phyloP scores from a whole-genome alignment of 2,329 filamentous ascomycete species.

The Fusarium luffae region DNA sequence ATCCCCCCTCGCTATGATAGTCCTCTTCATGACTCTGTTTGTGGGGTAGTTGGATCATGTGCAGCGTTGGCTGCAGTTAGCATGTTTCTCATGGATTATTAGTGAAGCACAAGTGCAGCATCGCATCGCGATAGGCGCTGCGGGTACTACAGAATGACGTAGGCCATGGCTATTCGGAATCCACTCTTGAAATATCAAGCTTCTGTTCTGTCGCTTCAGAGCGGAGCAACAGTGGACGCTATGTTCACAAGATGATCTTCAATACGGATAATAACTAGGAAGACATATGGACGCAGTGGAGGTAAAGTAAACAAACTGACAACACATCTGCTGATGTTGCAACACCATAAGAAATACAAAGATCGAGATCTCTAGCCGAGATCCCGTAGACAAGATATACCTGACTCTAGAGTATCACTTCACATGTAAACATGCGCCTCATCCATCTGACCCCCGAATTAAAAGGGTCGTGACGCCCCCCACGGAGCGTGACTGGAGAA shows the following conservation, averaged over 20 bases:
- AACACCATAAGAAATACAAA: not conserved
- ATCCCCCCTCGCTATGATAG: constrained; percentile 4
- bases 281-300: not conserved
- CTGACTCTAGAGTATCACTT: constrained; percentile 11
- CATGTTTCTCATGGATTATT: constrained; percentile 5
- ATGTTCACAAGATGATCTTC: constrained; percentile 1
- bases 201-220: constrained; percentile 12
- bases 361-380: constrained; percentile 30
- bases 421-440: constrained; percentile 30
- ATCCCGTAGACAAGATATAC: constrained; percentile 22
- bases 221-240: constrained; percentile 5
- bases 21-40: constrained; percentile 20
- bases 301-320: not conserved
- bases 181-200: constrained; percentile 27
- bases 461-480: constrained; percentile 28
- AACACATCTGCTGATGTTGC: not conserved
- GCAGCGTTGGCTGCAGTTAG: constrained; percentile 15
- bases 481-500: constrained; percentile 33
- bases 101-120: constrained; percentile 29
- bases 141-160: constrained; percentile 44
- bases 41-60: constrained; percentile 33
- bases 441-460: constrained; percentile 31
- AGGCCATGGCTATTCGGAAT: constrained; percentile 28
- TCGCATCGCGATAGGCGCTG: constrained; percentile 36
- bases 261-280: not conserved